Evolutionary conservation across 2,329 filamentous ascomycete species (phyloP).

Genomic region (Colletotrichum trifolii): DNA sequence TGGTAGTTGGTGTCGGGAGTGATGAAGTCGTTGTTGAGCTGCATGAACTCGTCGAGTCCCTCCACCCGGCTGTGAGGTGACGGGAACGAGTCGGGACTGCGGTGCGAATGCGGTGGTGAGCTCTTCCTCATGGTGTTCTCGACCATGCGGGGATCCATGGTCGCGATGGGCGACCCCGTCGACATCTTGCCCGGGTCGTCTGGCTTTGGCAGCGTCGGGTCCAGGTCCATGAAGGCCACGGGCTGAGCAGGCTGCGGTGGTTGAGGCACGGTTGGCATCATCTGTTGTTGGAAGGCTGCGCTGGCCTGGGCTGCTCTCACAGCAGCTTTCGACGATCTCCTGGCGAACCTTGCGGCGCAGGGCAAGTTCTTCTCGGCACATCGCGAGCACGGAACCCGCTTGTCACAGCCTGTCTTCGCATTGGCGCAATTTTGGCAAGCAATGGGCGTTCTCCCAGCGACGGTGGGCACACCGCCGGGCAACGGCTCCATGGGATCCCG

Average conservation of each 20-base stretch:
- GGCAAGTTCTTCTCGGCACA: slow-evolving; percentile 49
- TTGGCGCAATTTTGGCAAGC: slow-evolving; percentile 54
- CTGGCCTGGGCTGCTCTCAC: slow-evolving; percentile 55
- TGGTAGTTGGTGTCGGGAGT: slow-evolving; percentile 51
- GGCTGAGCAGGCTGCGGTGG: slow-evolving; percentile 41
- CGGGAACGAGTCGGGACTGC: slow-evolving; percentile 48
- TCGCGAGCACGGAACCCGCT: slow-evolving; percentile 50
- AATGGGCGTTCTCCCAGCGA: slow-evolving; percentile 51
- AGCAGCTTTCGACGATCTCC: slow-evolving; percentile 61
- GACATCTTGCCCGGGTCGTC: slow-evolving; percentile 42
- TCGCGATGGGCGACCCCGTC: slow-evolving; percentile 43
- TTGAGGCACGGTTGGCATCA: slow-evolving; percentile 36
- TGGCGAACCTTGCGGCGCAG: slow-evolving; percentile 59
- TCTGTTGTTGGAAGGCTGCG: slow-evolving; percentile 45
- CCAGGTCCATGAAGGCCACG: slow-evolving; percentile 52
- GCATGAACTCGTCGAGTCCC: slow-evolving; percentile 56
- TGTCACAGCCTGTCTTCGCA: slow-evolving; percentile 53
- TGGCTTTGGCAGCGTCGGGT: slow-evolving; percentile 41
- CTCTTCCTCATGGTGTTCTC: slow-evolving; percentile 44
- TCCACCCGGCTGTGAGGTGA: slow-evolving; percentile 52
- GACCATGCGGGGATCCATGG: slow-evolving; percentile 47
- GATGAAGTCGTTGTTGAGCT: slow-evolving; percentile 49
- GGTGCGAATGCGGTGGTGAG: slow-evolving; percentile 47
- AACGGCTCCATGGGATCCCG: slow-evolving; percentile 58
- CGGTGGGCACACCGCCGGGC: slow-evolving; percentile 54